Conservation (phyloP, 164 flowering plant genomes). For the Cinnamomum micranthum region DNA sequence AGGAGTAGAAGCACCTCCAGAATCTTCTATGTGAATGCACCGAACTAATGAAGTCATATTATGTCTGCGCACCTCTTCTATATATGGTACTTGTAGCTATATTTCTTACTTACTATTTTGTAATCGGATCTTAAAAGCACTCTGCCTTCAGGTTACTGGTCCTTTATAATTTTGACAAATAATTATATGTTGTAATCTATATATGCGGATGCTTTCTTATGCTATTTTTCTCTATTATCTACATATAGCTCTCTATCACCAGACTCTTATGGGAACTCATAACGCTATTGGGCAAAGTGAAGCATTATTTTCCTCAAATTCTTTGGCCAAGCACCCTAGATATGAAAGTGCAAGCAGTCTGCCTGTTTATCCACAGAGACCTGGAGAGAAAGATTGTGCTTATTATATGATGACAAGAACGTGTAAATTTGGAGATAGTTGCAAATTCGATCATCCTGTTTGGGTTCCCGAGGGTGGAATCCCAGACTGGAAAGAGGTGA, state of each 20-base stretch:
- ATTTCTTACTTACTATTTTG: neutral
- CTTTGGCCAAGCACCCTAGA: slow-evolving; percentile 89
- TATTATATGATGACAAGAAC: slow-evolving; percentile 99
- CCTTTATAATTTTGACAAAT: slow-evolving; percentile 7
- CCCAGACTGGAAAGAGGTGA: slow-evolving; percentile 99
- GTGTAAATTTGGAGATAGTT: slow-evolving; percentile 95
- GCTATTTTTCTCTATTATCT: slow-evolving; percentile 52
- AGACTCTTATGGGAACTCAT: slow-evolving; percentile 65
- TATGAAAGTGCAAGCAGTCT: slow-evolving; percentile 72
- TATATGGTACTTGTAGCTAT: neutral
- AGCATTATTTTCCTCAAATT: slow-evolving; percentile 71
- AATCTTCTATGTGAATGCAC: too few species aligned
- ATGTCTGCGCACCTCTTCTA: neutral
- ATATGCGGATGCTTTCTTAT: slow-evolving; percentile 34
- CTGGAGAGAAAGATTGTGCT: slow-evolving; percentile 98
- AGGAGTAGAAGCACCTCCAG: too few species aligned
- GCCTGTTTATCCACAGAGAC: slow-evolving; percentile 93
- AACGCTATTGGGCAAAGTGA: slow-evolving; percentile 78
- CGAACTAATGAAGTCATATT: too few species aligned
- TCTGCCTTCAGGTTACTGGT: slow-evolving; percentile 1
- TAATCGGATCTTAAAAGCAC: neutral
- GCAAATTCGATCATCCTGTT: slow-evolving; percentile 99
- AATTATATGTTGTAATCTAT: slow-evolving; percentile 23
- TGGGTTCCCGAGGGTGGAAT: slow-evolving; percentile 99
- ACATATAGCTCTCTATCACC: slow-evolving; percentile 84